Evolutionary conservation across 345 rosid genomes (phyloP).

Genomic region (Eucalyptus tenuipes): DNA sequence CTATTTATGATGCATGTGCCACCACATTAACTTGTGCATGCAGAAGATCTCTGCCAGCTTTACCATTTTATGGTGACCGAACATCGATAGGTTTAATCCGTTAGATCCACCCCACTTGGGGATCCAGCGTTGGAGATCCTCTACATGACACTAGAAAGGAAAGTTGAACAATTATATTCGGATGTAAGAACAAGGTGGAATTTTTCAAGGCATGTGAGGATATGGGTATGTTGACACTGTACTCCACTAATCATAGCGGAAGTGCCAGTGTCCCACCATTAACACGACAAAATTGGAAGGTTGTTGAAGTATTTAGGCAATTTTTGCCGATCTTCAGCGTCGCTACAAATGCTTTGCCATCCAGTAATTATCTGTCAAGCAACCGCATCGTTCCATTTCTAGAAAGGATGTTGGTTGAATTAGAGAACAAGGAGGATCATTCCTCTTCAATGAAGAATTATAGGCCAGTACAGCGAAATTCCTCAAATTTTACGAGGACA

Average conservation of each 20-base stretch:
- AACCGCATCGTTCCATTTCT: background rate
- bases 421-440: background rate
- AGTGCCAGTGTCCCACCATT: background rate
- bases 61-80: too few species aligned
- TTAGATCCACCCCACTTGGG: background rate
- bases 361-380: background rate
- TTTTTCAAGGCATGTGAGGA: background rate
- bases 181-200: background rate
- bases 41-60: background rate
- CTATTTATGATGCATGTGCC: background rate
- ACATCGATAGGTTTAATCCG: background rate
- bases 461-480: background rate
- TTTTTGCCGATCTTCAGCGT: background rate
- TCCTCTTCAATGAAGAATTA: background rate
- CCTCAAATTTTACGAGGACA: background rate
- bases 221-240: background rate
- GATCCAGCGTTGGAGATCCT: background rate
- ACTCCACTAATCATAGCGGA: background rate
- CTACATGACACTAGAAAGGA: background rate
- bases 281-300: background rate
- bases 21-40: background rate
- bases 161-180: background rate
- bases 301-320: background rate
- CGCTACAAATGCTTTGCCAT: background rate
- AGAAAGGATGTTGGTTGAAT: background rate